These are phyloP conservation scores for Stephanodiscus minutulus DNA, from an alignment of 108 stramenopile genomes.

Conservation along the genomic window DNA sequence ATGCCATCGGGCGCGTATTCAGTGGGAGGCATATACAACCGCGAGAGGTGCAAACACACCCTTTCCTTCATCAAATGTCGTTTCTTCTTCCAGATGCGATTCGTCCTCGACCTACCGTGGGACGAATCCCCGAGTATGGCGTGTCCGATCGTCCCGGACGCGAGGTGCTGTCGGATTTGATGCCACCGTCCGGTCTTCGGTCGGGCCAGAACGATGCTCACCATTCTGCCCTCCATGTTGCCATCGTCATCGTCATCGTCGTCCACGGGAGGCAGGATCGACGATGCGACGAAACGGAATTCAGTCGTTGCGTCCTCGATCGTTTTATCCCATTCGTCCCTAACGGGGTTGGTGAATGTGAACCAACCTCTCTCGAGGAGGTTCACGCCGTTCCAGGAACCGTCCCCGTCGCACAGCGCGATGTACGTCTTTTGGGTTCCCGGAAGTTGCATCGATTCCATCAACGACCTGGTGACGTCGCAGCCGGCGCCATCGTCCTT, in stretches of 20 bases:
- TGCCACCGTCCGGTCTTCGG: constrained; percentile 57
- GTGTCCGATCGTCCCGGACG: constrained; percentile 46
- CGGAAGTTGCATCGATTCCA: constrained; percentile 47
- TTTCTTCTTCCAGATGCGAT: constrained; percentile 42
- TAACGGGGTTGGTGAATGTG: constrained; percentile 40
- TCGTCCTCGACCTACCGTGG: constrained; percentile 38
- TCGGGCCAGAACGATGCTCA: constrained; percentile 39
- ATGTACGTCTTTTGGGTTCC: constrained; percentile 53
- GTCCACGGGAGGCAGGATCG: constrained; percentile 17
- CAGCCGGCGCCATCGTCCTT: constrained; percentile 19
- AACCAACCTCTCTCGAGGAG: constrained; percentile 48
- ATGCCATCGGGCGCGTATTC: constrained; percentile 44
- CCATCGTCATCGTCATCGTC: constrained; percentile 8
- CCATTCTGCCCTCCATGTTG: constrained; percentile 41
- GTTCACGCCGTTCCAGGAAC: constrained; percentile 42
- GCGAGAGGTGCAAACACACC: constrained; percentile 35
- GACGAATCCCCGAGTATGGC: constrained; percentile 29
- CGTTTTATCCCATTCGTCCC: constrained; percentile 46
- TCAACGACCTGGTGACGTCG: constrained; percentile 42
- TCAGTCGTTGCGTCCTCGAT: constrained; percentile 39
- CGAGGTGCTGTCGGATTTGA: constrained; percentile 66
- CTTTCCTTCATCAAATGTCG: constrained; percentile 41
- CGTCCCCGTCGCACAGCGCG: constrained; percentile 49
- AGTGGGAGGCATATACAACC: constrained; percentile 41
- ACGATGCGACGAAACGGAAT: constrained; percentile 36